These are phyloP conservation scores for Alternaria consortialis DNA, from an alignment of 2,329 filamentous ascomycete genomes.

Conservation along the genomic window DNA sequence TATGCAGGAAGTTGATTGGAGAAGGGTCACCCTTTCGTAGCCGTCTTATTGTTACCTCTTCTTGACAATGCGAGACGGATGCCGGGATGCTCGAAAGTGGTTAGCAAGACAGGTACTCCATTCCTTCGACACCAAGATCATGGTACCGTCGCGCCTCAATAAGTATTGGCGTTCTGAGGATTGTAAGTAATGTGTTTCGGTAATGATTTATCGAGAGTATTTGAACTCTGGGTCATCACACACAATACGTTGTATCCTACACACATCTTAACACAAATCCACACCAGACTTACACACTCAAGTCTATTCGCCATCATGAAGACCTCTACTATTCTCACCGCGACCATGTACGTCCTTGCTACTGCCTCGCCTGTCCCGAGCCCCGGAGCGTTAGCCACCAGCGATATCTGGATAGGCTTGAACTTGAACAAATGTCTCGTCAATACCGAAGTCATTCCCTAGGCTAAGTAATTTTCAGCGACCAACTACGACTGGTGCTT, in stretches of 20 bases:
- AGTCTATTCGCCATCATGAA: background rate
- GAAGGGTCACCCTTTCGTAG: background rate
- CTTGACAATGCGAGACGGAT: background rate
- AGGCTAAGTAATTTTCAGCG: background rate
- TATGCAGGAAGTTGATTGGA: background rate
- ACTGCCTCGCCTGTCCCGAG: background rate
- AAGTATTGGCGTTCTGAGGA: background rate
- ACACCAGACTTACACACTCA: background rate
- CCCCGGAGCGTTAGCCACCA: background rate
- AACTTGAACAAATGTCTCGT: conserved; percentile 2
- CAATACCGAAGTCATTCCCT: background rate
- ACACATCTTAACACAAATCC: background rate
- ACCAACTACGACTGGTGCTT: background rate
- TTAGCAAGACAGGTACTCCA: background rate
- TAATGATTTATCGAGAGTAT: background rate
- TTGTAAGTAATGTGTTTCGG: background rate
- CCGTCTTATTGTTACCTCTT: background rate
- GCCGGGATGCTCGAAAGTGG: background rate
- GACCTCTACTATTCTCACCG: background rate
- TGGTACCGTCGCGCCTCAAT: background rate
- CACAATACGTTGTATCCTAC: background rate
- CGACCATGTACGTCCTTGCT: background rate
- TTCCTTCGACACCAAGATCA: background rate
- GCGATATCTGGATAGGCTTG: background rate
- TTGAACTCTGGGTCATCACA: background rate